Percentiles rank a stretch among this genome's conserved stretches.
Conservation (phyloP, 495 filamentous ascomycete species). For the Talaromyces adpressus region DNA sequence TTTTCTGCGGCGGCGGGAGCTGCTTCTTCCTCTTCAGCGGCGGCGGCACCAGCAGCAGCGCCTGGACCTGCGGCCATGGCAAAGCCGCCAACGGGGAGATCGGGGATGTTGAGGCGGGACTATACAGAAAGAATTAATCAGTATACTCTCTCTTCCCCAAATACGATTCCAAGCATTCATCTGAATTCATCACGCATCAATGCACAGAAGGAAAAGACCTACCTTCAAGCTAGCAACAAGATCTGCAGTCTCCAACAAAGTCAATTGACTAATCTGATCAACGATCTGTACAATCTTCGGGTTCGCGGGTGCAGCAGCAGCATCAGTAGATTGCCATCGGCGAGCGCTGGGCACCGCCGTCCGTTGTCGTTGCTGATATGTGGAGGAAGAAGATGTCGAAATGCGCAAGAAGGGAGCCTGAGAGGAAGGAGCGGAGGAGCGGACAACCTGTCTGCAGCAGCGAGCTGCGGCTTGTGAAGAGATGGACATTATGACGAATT, state of each 20-base stretch:
- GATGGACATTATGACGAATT: conserved; percentile 32
- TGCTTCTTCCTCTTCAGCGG: conserved; percentile 76
- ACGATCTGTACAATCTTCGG: conserved; percentile 91
- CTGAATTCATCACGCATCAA: neutral
- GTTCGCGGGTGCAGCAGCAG: conserved; percentile 60
- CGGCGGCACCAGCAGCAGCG: conserved; percentile 52
- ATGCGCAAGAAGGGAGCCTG: conserved; percentile 29
- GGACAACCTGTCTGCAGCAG: conserved; percentile 40
- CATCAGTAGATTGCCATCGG: conserved; percentile 42
- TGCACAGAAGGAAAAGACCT: conserved; percentile 13
- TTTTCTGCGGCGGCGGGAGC: conserved; percentile 82
- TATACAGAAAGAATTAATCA: conserved; percentile 26
- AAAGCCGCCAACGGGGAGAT: conserved; percentile 87
- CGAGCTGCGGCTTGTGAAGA: conserved; percentile 36
- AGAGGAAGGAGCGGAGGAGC: conserved; percentile 17
- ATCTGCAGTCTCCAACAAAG: conserved; percentile 92
- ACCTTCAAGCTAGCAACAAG: conserved; percentile 91
- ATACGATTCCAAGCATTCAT: neutral
- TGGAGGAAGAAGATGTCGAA: conserved; percentile 30
- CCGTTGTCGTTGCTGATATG: conserved; percentile 24
- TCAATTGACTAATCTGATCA: conserved; percentile 97
- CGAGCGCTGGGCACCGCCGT: conserved; percentile 27
- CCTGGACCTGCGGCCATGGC: conserved; percentile 54
- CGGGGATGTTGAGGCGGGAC: conserved; percentile 95
- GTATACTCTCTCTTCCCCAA: neutral